Evolutionary conservation across 2,329 filamentous ascomycete genomes (phyloP), one percentile per base, ranked within the genome.

Genomic region (Juglanconis oblonga): DNA sequence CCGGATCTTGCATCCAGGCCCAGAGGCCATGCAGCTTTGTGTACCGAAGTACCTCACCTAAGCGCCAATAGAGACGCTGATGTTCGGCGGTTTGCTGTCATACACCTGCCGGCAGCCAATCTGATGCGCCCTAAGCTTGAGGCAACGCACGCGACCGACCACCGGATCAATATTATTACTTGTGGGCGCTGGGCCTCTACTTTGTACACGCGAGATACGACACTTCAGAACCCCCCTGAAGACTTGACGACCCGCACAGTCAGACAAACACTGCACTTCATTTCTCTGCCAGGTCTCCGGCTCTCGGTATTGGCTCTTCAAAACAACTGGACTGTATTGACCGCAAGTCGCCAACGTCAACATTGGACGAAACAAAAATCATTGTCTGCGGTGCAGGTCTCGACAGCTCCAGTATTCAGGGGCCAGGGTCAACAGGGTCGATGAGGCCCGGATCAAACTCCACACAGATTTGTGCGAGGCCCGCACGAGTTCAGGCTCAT

Each of bases 61-160:
- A 44, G 53, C 61, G 57, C 57, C 61, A 62, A 62, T 60, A 57
- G 52, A 54, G 47, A 54, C 57, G 59, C 54, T 55, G 32, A 36
- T 51, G 29, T 55, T 57, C 36, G 45, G 47, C 53, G 57, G 45
- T 47, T 51, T 53, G 38, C 47, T 42, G n/a, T 54, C 58, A 51
- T 50, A 45, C 45, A 24, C 45, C 31, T 33, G 29, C 36, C 24
- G 13, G 32, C 36, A 38, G 36, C 55, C 55, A 57, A 50, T 40
- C 55, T 57, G 35, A 32, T 49, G 45, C 33, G 36, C 24, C 35
- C 40, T 17, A 14, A 24, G 31, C 8, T 32, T n/a, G 17, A 24
- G 24, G n/a, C 33, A 40, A 49, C 14, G 17, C 55, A 50, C 47
- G 36, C 36, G 47, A 57, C 35, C 29, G 35, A 31, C 32, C 5